Conservation (phyloP, 768 basidiomycete species). For the Psilocybe sp. region DNA sequence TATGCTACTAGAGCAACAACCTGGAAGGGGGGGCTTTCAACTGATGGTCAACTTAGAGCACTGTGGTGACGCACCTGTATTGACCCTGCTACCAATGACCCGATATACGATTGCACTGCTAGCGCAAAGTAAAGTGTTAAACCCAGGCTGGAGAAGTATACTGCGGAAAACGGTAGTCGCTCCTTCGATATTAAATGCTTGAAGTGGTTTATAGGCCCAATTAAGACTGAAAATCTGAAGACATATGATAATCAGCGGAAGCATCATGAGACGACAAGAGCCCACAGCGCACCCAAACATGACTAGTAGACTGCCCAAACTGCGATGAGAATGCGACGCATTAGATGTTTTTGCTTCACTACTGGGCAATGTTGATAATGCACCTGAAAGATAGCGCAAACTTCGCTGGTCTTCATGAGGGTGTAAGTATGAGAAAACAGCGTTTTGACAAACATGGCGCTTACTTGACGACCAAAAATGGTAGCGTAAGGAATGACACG, state of each 20-base stretch:
- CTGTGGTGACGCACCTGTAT: constrained; percentile 55
- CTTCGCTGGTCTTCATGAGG: constrained; percentile 71
- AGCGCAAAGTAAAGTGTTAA: constrained; percentile 92
- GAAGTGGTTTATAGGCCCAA: constrained; percentile 88
- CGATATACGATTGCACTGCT: constrained; percentile 79
- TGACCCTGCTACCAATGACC: constrained; percentile 78
- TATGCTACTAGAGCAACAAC: constrained; percentile 85
- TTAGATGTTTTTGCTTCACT: not conserved
- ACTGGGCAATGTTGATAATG: not conserved
- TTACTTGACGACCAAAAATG: constrained; percentile 42
- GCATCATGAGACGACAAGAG: not conserved
- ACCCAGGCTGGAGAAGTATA: constrained; percentile 82
- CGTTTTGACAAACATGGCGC: constrained; percentile 14
- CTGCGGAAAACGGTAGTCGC: constrained; percentile 76
- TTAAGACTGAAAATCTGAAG: constrained; percentile 73
- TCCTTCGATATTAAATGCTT: constrained; percentile 85
- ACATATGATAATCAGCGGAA: not conserved
- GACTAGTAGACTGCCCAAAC: constrained; percentile 86
- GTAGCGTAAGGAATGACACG: constrained; percentile 83
- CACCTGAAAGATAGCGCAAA: constrained; percentile 89
- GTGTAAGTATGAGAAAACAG: constrained; percentile 6
- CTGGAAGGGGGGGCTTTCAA: constrained; percentile 30
- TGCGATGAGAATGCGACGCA: constrained; percentile 24
- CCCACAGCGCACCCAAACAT: constrained; percentile 79
- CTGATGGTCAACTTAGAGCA: not conserved